Conservation (phyloP, 306 rosid genomes). For the Pterocarpus santalinus region DNA sequence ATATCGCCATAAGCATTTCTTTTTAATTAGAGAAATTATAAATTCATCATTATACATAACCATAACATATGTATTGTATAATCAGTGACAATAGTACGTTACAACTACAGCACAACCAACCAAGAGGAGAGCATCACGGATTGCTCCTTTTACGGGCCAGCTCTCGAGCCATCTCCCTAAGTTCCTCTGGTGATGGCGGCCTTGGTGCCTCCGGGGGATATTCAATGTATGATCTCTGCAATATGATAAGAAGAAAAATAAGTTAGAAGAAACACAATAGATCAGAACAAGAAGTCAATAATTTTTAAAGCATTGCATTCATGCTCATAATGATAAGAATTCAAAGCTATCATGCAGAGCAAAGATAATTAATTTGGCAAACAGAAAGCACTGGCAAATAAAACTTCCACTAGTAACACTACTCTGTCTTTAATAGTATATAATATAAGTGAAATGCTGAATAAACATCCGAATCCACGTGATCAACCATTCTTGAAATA, state of each 20-base stretch:
- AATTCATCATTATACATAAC: conserved; percentile 30
- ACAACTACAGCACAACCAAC: conserved; percentile 26
- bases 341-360: conserved; percentile 11
- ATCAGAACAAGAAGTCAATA: not conserved
- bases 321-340: not conserved
- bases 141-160: conserved; percentile 70
- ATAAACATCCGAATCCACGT: not conserved
- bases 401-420: not conserved
- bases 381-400: not conserved
- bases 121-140: conserved; percentile 47
- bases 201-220: conserved; percentile 77
- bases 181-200: conserved; percentile 89
- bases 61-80: conserved; percentile 28
- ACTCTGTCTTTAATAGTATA: not conserved
- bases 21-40: conserved; percentile 19
- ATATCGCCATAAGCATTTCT: not conserved
- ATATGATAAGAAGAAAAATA: conserved; percentile 31
- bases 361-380: not conserved
- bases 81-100: conserved; percentile 11
- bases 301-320: conserved; percentile 17
- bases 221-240: conserved; percentile 70
- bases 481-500: not conserved
- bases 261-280: not conserved
- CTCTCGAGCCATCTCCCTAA: conserved; percentile 83
- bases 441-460: not conserved